Conservation (phyloP, 805 yeast genomes). For the Lipomyces kockii region DNA sequence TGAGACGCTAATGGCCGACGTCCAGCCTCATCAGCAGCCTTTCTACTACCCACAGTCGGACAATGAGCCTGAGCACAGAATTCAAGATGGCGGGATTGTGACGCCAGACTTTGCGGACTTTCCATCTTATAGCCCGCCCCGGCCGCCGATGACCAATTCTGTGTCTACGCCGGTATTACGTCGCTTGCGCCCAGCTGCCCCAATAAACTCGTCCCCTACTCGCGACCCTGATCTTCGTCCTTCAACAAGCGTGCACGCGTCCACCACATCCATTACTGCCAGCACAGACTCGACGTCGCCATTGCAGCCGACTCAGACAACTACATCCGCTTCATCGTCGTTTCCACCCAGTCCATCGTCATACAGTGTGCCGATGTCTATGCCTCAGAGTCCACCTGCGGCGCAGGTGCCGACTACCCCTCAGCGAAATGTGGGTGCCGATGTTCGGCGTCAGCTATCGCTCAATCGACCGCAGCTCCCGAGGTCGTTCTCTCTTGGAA, state of each 20-base stretch:
- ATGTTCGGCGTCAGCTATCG: constrained; percentile 19
- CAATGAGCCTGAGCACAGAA: not conserved
- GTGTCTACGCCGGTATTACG: constrained; percentile 16
- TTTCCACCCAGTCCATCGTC: constrained; percentile 15
- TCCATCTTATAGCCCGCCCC: constrained; percentile 22
- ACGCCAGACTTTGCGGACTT: constrained; percentile 32
- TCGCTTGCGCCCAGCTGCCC: constrained; percentile 27
- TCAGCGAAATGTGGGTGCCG: constrained; percentile 5
- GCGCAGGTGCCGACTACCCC: not conserved
- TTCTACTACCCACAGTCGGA: not conserved
- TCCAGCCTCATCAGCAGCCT: constrained; percentile 11
- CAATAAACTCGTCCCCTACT: constrained; percentile 22
- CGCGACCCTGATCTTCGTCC: not conserved
- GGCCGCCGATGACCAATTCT: constrained; percentile 7
- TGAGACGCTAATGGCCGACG: constrained; percentile 10
- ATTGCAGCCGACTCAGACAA: constrained; percentile 12
- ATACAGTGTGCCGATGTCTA: not conserved
- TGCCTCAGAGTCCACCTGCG: not conserved
- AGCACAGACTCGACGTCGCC: constrained; percentile 18
- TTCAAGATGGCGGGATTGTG: constrained; percentile 11
- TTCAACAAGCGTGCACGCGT: constrained; percentile 6
- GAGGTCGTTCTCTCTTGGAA: constrained; percentile 27
- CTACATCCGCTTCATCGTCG: constrained; percentile 7
- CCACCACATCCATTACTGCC: constrained; percentile 4
- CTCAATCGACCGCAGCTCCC: constrained; percentile 25